Percentiles rank a stretch among this genome's conserved stretches.
These are phyloP conservation scores for Cardamine occulta DNA, from an alignment of 345 rosid genomes.

Conservation along the genomic window DNA sequence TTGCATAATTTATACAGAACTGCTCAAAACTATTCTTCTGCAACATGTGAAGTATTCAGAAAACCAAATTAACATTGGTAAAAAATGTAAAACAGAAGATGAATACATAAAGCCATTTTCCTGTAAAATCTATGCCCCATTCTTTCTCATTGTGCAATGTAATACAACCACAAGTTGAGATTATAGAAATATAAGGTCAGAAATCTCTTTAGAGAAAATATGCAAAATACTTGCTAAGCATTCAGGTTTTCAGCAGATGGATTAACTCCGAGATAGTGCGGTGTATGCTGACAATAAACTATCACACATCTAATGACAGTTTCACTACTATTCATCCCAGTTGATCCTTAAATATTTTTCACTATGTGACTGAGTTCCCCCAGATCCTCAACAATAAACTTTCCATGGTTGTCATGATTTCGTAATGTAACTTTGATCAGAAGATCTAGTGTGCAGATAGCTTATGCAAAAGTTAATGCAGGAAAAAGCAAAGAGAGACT, in stretches of 20 bases:
- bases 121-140: not conserved
- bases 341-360: not conserved
- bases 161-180: not conserved
- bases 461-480: constrained; percentile 16
- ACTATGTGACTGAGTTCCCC: not conserved
- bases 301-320: not conserved
- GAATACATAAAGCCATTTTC: constrained; percentile 26
- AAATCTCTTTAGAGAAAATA: not conserved
- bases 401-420: constrained; percentile 8
- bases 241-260: constrained; percentile 5
- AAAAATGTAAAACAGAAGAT: constrained; percentile 26
- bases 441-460: constrained; percentile 5
- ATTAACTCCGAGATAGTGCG: not conserved
- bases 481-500: not conserved
- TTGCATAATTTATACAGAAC: constrained; percentile 97
- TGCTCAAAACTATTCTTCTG: constrained; percentile 99
- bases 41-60: constrained; percentile 42
- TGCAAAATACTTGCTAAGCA: not conserved
- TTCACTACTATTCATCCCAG: constrained; percentile 6
- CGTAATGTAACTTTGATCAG: not conserved
- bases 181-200: constrained; percentile 11
- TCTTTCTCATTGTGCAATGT: constrained; percentile 4
- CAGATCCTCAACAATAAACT: not conserved
- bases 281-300: not conserved
- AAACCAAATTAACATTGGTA: constrained; percentile 23